Percentiles rank a stretch among this genome's conserved stretches.
phyloP scores from a whole-genome alignment of 1,284 basidiomycete genomes.

The Austroboletus sp. region DNA sequence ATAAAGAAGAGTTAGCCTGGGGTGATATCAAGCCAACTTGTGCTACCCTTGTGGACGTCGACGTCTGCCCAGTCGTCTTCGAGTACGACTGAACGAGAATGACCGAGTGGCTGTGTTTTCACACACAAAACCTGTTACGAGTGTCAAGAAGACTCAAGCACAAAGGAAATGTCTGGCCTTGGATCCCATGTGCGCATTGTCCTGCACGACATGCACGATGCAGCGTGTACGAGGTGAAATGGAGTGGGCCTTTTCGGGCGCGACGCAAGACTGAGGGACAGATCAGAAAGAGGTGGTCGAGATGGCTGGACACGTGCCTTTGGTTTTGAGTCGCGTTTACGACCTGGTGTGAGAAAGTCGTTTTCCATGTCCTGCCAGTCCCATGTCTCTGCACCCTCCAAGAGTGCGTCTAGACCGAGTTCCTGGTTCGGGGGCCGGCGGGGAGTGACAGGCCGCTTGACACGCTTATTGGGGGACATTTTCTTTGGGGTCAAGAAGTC shows the following conservation, averaged over 20 bases:
- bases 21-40: not conserved
- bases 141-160: conserved; percentile 2
- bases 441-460: conserved; percentile 13
- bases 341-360: conserved; percentile 36
- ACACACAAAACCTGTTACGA: conserved; percentile 39
- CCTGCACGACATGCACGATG: conserved; percentile 41
- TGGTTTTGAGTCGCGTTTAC: conserved; percentile 18
- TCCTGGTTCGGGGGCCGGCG: conserved; percentile 2
- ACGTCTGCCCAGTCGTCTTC: conserved; percentile 62
- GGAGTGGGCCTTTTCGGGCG: conserved; percentile 21
- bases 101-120: conserved; percentile 36
- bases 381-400: conserved; percentile 45
- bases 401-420: conserved; percentile 31
- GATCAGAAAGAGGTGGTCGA: not conserved
- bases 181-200: conserved; percentile 20
- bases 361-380: conserved; percentile 47
- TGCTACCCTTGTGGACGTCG: conserved; percentile 48
- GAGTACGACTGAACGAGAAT: conserved; percentile 46
- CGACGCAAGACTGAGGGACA: conserved; percentile 13
- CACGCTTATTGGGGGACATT: not conserved
- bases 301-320: conserved; percentile 14
- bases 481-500: conserved; percentile 40
- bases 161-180: conserved; percentile 4
- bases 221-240: conserved; percentile 45
- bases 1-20: not conserved